A percentile compares a stretch with the other conserved stretches of the same genome.
These are phyloP conservation scores for Cytospora chrysosperma DNA, from an alignment of 2,329 filamentous ascomycete genomes.

Conservation along the genomic window DNA sequence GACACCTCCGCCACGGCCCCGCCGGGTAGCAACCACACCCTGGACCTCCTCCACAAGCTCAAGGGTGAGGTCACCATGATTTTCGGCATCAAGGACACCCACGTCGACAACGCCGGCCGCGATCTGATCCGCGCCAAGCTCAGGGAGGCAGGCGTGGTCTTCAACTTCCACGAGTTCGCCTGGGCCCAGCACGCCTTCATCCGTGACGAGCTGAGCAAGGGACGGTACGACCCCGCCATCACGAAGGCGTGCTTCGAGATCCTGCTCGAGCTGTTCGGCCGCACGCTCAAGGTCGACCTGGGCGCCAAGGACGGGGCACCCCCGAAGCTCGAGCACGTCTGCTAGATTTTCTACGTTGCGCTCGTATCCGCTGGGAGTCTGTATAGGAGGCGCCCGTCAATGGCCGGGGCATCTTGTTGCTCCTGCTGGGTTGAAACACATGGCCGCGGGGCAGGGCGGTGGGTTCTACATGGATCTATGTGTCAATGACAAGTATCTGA, in stretches of 20 bases:
- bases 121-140: slow-evolving; percentile 82
- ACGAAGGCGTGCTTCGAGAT: slow-evolving; percentile 89
- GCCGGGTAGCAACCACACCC: slow-evolving; percentile 30
- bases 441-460: too few species aligned
- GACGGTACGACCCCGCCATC: slow-evolving; percentile 86
- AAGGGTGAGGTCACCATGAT: slow-evolving; percentile 76
- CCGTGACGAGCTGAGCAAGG: slow-evolving; percentile 87
- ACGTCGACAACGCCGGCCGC: slow-evolving; percentile 79
- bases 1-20: slow-evolving; percentile 41
- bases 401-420: neutral
- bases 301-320: slow-evolving; percentile 64
- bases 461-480: neutral
- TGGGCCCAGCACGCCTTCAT: slow-evolving; percentile 96
- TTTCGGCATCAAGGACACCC: slow-evolving; percentile 87
- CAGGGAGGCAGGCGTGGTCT: slow-evolving; percentile 70
- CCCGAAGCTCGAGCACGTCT: slow-evolving; percentile 69
- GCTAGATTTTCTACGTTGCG: slow-evolving; percentile 43
- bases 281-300: slow-evolving; percentile 75
- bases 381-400: neutral
- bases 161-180: slow-evolving; percentile 86
- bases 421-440: neutral
- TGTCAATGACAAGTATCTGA: neutral
- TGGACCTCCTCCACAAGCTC: slow-evolving; percentile 26
- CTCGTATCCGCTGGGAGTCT: neutral
- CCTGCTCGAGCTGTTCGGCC: slow-evolving; percentile 78